A percentile compares a stretch with the other conserved stretches of the same genome.
These are phyloP conservation scores for Aspergillus novoparasiticus DNA, from an alignment of 2,329 filamentous ascomycete genomes.

Conservation along the genomic window DNA sequence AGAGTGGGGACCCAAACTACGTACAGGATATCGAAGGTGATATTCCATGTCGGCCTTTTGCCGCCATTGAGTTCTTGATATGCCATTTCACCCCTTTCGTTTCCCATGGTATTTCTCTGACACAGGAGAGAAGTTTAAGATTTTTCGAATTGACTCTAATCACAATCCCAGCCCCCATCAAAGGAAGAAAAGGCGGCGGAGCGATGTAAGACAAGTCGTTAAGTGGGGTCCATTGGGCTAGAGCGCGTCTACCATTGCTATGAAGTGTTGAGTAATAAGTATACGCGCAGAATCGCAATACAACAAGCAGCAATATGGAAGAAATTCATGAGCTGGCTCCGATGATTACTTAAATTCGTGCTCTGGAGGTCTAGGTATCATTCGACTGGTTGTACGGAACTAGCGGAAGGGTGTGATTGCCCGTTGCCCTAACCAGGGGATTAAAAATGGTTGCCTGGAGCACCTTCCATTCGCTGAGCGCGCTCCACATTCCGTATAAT, in stretches of 20 bases:
- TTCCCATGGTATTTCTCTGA: not conserved
- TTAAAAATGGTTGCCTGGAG: slow-evolving; percentile 2
- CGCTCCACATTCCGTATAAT: not conserved
- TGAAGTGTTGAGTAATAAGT: not conserved
- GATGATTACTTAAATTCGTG: not conserved
- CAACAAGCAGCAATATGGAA: not conserved
- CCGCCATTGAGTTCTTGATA: not conserved
- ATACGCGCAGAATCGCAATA: not conserved
- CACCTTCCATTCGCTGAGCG: not conserved
- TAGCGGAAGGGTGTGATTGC: not conserved
- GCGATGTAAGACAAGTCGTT: not conserved
- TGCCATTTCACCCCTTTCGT: not conserved
- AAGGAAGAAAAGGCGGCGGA: not conserved
- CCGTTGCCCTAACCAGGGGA: not conserved
- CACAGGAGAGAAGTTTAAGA: no score
- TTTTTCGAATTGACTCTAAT: not conserved
- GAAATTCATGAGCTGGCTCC: not conserved
- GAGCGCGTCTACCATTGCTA: not conserved
- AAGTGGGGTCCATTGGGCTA: not conserved
- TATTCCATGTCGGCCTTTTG: slow-evolving; percentile 10
- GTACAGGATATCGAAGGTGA: slow-evolving; percentile 16
- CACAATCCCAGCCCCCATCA: not conserved
- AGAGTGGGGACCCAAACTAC: not conserved
- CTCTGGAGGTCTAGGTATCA: not conserved
- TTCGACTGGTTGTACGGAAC: not conserved